Base-by-base conservation (phyloP, 192 early-diverging fungal species). In the Linnemannia elongata region DNA sequence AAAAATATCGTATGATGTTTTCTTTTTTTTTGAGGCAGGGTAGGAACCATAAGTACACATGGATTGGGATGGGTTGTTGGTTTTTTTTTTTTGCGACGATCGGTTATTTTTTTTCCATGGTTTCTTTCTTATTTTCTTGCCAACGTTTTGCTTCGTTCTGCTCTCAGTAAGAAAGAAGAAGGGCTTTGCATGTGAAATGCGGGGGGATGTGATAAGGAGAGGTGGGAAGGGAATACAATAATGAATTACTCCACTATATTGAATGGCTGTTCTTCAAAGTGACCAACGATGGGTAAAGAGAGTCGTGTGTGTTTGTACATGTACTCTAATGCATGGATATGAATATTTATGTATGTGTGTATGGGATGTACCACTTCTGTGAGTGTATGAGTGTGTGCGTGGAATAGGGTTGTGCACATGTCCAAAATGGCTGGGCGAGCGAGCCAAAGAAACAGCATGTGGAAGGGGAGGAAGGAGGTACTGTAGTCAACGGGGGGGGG, bases 351-450 rank as follows among this genome's bases (percentile, higher is more conserved):
- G 49, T 52, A 52, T 52, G 6, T 20, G 49, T 17, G 49, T 52
- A 52, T 22, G 49, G 3, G 54, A 6, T 60, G 24, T n/a, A 60
- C 38, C 38, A 6, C 38, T 39, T 39, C 38, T 60, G 55, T 7
- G 24, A 27, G n/a, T 60, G 55, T 9, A n/a, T 33, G 60, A 15
- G 60, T 66, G 60, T 66, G 60, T 13, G 60, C 60, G 60, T 30
- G 60, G 60, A 66, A 66, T 66, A 66, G 60, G 27, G 60, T 66
- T 66, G 60, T 66, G 30, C 60, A 66, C 60, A 66, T 66, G 60
- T 66, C 60, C 60, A 35, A 66, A 63, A 2, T 73, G n/a, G 4
- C 22, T 27, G n/a, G n/a, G n/a, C 3, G 55, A 57, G 24, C 17
- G 52, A 55, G 18, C 17, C 20, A 55, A 22, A 55, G 52, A 30